phyloP scores from a whole-genome alignment of 768 basidiomycete genomes.

The Mycena venus region DNA sequence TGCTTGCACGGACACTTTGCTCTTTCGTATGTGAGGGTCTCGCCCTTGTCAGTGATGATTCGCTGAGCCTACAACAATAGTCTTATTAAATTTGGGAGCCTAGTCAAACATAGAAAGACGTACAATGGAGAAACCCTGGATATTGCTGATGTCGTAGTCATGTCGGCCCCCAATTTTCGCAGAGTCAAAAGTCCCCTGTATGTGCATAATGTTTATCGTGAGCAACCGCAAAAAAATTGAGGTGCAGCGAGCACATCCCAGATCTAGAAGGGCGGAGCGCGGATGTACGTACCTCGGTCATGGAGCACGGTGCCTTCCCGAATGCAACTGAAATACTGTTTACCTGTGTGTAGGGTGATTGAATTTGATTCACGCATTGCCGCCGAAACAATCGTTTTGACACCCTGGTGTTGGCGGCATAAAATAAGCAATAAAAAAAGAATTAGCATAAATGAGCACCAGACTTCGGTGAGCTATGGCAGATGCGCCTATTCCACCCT shows the following conservation, averaged over 20 bases:
- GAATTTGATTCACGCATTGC: neutral
- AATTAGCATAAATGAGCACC: neutral
- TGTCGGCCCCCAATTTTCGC: neutral
- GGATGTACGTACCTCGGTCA: constrained; percentile 11
- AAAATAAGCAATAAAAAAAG: neutral
- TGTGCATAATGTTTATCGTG: neutral
- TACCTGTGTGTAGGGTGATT: neutral
- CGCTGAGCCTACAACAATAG: neutral
- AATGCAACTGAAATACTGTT: constrained; percentile 10
- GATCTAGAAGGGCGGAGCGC: no score
- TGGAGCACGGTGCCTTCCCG: constrained; percentile 12
- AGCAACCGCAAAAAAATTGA: neutral
- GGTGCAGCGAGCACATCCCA: no score
- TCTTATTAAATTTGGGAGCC: neutral
- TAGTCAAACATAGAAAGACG: neutral
- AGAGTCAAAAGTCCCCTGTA: constrained; percentile 13
- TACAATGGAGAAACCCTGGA: constrained; percentile 13
- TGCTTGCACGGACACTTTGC: neutral
- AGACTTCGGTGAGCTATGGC: constrained; percentile 13
- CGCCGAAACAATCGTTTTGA: constrained; percentile 22
- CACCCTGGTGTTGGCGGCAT: neutral
- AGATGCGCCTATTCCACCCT: constrained; percentile 11
- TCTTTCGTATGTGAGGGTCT: neutral
- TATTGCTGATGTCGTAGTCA: constrained; percentile 18
- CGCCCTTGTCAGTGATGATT: neutral